Evolutionary conservation across 202 grass and related monocot genomes (phyloP).

Genomic region (Alloteropsis angusta): DNA sequence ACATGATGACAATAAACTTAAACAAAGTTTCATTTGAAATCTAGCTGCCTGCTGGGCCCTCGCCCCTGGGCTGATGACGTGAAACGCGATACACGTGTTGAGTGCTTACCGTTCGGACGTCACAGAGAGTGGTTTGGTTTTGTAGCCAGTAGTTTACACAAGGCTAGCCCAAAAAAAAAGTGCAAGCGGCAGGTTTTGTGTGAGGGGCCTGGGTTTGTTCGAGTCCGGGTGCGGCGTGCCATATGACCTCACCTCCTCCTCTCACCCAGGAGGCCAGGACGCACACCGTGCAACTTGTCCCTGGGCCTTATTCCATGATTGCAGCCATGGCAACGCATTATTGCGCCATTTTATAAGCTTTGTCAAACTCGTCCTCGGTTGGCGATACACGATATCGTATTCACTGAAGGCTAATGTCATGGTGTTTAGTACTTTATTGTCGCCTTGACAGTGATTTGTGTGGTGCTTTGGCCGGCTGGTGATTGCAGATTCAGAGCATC

Average conservation of each 20-base stretch:
- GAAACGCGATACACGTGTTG: neutral
- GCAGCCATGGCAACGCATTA: neutral
- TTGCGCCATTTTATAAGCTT: slow-evolving; percentile 18
- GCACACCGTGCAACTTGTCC: slow-evolving; percentile 4
- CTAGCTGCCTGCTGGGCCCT: neutral
- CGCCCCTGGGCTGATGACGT: neutral
- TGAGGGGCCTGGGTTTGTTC: neutral
- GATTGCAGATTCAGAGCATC: slow-evolving; percentile 7
- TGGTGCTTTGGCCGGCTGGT: neutral
- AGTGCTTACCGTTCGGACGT: neutral
- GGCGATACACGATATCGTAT: neutral
- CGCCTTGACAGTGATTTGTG: neutral
- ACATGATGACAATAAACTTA: neutral
- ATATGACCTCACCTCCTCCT: neutral
- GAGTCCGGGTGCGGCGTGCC: neutral
- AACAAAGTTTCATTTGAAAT: neutral
- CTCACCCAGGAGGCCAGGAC: too few relatives aligned
- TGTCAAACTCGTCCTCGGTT: neutral
- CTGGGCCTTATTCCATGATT: too few relatives aligned
- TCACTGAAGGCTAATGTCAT: neutral
- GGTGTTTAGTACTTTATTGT: neutral
- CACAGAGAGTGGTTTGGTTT: neutral
- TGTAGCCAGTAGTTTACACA: neutral
- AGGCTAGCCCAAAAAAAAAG: neutral
- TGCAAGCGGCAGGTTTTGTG: neutral